These are phyloP conservation scores for Physcomitrium patens DNA, from an alignment of 225 moss, liverwort and hornwort genomes.

Conservation along the genomic window DNA sequence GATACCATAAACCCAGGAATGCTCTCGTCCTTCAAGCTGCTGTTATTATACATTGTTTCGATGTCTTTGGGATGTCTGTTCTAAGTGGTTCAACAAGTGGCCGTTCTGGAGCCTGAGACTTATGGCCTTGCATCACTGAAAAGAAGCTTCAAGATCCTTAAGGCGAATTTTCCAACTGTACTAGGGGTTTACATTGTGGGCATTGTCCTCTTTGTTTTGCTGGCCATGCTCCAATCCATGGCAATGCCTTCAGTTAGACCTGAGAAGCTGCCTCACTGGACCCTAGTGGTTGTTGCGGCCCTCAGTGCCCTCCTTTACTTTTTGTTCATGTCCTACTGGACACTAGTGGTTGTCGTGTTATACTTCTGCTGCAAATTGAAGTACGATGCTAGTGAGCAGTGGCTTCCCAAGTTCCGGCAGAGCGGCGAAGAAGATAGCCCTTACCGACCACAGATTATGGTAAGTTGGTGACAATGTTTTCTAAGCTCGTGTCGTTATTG, in stretches of 20 bases:
- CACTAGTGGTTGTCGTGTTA: conserved; percentile 38
- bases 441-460: conserved; percentile 33
- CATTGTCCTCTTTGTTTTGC: neutral
- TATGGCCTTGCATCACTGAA: conserved; percentile 47
- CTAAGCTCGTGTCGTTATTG: too few relatives aligned
- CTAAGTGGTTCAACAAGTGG: conserved; percentile 39
- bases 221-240: conserved; percentile 11
- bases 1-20: neutral
- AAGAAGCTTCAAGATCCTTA: conserved; percentile 46
- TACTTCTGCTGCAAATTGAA: conserved; percentile 43
- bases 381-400: conserved; percentile 15
- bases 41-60: conserved; percentile 17
- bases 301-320: conserved; percentile 23
- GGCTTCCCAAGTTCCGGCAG: conserved; percentile 25
- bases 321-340: conserved; percentile 15
- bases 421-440: conserved; percentile 22
- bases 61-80: conserved; percentile 29
- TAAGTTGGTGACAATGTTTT: conserved; percentile 8
- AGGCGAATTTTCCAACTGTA: conserved; percentile 29
- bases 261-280: conserved; percentile 37
- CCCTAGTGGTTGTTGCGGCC: conserved; percentile 25
- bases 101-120: conserved; percentile 36
- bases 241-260: neutral
- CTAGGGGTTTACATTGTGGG: conserved; percentile 17
- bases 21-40: neutral